These are phyloP conservation scores for Endotrypanum monterogeii DNA, from an alignment of 208 protist species.

Conservation along the genomic window DNA sequence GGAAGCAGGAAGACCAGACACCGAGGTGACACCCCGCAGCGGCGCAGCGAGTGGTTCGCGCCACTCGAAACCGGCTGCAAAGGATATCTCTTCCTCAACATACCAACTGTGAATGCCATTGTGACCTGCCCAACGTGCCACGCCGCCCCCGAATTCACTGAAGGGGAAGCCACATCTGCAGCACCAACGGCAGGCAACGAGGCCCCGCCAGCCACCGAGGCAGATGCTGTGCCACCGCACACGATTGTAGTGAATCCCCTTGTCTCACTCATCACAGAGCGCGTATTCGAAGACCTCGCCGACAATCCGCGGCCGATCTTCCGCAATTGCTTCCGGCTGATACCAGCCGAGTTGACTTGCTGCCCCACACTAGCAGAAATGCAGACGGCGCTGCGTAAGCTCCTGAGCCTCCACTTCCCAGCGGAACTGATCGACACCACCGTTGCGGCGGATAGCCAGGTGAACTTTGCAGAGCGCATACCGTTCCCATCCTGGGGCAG, in stretches of 20 bases:
- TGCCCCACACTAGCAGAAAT: conserved; percentile 82
- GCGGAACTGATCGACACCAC: not conserved
- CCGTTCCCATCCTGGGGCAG: conserved; percentile 17
- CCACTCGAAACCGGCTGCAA: conserved; percentile 69
- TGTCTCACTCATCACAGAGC: conserved; percentile 70
- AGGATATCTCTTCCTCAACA: conserved; percentile 63
- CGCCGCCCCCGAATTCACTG: not conserved
- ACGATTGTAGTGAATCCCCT: conserved; percentile 76
- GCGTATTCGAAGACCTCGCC: conserved; percentile 67
- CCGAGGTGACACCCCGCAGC: conserved; percentile 12
- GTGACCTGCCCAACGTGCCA: conserved; percentile 43
- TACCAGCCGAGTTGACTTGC: conserved; percentile 81
- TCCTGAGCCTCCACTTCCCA: conserved; percentile 65
- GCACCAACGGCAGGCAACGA: not conserved
- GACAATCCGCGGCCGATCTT: conserved; percentile 63
- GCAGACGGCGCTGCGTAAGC: conserved; percentile 47
- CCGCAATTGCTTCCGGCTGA: conserved; percentile 77
- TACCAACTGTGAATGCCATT: conserved; percentile 33
- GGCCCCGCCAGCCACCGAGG: not conserved
- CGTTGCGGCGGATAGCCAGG: conserved; percentile 13
- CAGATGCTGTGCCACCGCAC: conserved; percentile 38
- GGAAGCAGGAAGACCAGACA: conserved; percentile 11
- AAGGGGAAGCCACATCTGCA: not conserved
- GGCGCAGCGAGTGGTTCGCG: conserved; percentile 45
- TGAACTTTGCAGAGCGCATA: conserved; percentile 26